phyloP scores from a whole-genome alignment of 441 rosid genomes.

The Bocquillonia castaneifolia region DNA sequence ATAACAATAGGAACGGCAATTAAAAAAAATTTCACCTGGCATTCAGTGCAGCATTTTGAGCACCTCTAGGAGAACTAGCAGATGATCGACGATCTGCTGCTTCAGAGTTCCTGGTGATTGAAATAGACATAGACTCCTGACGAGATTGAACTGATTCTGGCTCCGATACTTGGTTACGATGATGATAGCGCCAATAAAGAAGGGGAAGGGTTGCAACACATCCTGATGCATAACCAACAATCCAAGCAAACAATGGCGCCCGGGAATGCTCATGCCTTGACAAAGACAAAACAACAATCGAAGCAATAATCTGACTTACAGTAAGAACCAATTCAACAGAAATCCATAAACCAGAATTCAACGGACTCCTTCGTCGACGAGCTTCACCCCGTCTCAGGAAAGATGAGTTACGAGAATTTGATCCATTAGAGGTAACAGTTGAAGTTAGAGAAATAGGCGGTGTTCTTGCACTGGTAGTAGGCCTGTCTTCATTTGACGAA shows the following conservation, averaged over 20 bases:
- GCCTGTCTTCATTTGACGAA: constrained; percentile 45
- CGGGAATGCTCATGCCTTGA: constrained; percentile 73
- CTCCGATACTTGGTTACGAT: constrained; percentile 52
- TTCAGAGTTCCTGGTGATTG: constrained; percentile 61
- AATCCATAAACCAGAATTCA: constrained; percentile 91
- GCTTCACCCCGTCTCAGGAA: constrained; percentile 49
- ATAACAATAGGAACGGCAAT: too few relatives aligned
- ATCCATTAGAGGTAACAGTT: constrained; percentile 38
- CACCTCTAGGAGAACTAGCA: constrained; percentile 42
- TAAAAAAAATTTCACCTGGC: too few relatives aligned
- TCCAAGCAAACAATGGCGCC: constrained; percentile 81
- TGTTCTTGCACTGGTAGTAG: constrained; percentile 33
- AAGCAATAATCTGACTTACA: constrained; percentile 78
- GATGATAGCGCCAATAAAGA: constrained; percentile 80
- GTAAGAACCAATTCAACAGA: constrained; percentile 77
- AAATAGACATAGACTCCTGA: constrained; percentile 57
- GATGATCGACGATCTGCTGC: constrained; percentile 45
- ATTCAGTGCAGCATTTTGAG: constrained; percentile 42
- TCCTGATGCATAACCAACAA: constrained; percentile 89
- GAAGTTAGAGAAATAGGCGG: constrained; percentile 37
- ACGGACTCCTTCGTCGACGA: constrained; percentile 76
- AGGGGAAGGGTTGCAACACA: constrained; percentile 87
- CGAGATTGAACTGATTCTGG: constrained; percentile 58
- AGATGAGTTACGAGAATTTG: constrained; percentile 45
- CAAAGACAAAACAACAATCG: constrained; percentile 63